A percentile compares a stretch with the other conserved stretches of the same genome.
phyloP scores from a whole-genome alignment of 164 flowering plant genomes.

The Pachysandra terminalis region DNA sequence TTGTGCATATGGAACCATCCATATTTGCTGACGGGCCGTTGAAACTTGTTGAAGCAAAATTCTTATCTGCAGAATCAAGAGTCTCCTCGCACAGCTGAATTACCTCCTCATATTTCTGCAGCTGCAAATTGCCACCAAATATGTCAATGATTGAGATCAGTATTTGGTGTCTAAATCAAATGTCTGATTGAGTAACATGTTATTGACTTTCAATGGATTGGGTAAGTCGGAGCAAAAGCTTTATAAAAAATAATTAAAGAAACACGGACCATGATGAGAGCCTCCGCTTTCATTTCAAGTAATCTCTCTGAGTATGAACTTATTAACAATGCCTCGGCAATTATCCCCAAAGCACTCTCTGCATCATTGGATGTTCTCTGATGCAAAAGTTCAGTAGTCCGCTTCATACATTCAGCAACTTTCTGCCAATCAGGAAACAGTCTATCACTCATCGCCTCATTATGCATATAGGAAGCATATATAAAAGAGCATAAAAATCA shows the following conservation, averaged over 20 bases:
- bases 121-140: slow-evolving; percentile 35
- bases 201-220: background rate
- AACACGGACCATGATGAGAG: slow-evolving; percentile 61
- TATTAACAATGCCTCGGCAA: slow-evolving; percentile 54
- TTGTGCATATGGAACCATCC: slow-evolving; percentile 25
- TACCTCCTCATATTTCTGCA: slow-evolving; percentile 70
- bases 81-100: slow-evolving; percentile 81
- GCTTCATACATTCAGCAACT: slow-evolving; percentile 40
- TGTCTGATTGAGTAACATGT: background rate
- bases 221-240: background rate
- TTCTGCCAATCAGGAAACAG: slow-evolving; percentile 51
- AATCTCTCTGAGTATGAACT: slow-evolving; percentile 78
- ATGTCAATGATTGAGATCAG: background rate
- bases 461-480: no score
- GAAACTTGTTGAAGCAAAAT: slow-evolving; percentile 22
- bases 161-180: background rate
- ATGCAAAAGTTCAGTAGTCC: slow-evolving; percentile 52
- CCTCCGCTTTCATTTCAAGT: slow-evolving; percentile 92
- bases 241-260: no score
- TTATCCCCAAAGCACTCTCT: slow-evolving; percentile 40
- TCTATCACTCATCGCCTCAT: slow-evolving; percentile 16
- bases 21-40: slow-evolving; percentile 13
- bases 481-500: no score
- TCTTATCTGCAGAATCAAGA: no score
- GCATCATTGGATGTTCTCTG: slow-evolving; percentile 48